These are phyloP conservation scores for Sclerotinia subarctica DNA, from an alignment of 2,329 filamentous ascomycete genomes.

Conservation along the genomic window DNA sequence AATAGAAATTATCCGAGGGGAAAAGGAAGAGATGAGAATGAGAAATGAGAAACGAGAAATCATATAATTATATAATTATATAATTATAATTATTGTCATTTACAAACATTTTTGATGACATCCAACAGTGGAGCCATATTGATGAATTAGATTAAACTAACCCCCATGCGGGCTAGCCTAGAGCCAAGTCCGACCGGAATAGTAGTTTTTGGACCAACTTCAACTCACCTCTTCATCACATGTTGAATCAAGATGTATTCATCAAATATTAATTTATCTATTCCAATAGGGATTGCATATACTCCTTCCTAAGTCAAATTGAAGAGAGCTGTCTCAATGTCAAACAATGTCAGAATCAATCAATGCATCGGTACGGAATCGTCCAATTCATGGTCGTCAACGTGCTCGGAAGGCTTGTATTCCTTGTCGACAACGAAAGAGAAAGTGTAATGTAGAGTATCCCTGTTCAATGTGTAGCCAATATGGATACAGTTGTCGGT, in stretches of 20 bases:
- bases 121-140: not conserved
- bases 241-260: not conserved
- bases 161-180: not conserved
- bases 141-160: not conserved
- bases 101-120: not conserved
- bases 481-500: conserved; percentile 32
- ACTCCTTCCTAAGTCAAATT: not conserved
- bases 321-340: not conserved
- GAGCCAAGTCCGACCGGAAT: not conserved
- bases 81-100: not conserved
- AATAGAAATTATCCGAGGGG: not conserved
- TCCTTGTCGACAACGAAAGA: conserved; percentile 32
- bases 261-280: not conserved
- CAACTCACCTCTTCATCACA: not conserved
- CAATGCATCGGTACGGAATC: not conserved
- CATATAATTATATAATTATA: no score
- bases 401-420: conserved; percentile 31
- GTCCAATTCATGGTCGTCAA: conserved; percentile 20
- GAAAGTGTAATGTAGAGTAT: conserved; percentile 31
- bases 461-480: conserved; percentile 32
- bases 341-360: conserved; percentile 8
- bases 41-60: no score
- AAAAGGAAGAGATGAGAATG: not conserved
- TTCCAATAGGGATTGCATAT: not conserved
- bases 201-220: not conserved